Percentiles rank a stretch among this genome's conserved stretches.
Conservation (phyloP, 2,329 filamentous ascomycete genomes). For the Chalaropsis thielavioides region DNA sequence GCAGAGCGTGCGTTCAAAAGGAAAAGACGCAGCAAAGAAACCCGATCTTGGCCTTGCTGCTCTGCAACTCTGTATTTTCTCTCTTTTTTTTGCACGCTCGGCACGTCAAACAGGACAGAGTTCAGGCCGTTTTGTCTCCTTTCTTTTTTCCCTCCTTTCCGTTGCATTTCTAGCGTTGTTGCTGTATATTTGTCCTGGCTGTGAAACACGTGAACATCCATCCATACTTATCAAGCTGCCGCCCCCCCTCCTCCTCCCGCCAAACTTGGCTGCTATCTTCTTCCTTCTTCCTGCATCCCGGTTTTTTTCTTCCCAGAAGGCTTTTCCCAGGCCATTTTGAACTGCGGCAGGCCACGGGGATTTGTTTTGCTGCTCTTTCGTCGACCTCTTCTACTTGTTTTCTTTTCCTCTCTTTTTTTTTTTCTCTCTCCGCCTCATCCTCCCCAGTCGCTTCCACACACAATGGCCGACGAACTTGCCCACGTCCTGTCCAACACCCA, state of each 20-base stretch:
- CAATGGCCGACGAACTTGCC: constrained; percentile 86
- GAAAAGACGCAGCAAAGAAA: too few relatives aligned
- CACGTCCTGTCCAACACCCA: constrained; percentile 79
- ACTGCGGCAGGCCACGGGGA: background rate
- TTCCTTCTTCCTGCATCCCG: constrained; percentile 1
- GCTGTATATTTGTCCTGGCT: background rate
- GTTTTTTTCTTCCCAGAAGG: background rate
- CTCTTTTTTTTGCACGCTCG: too few relatives aligned
- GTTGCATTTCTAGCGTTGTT: background rate
- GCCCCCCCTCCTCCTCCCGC: too few relatives aligned
- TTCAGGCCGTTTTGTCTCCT: background rate
- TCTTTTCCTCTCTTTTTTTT: background rate
- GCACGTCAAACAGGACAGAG: too few relatives aligned
- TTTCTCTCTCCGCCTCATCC: background rate
- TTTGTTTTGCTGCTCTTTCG: background rate
- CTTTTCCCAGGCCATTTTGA: background rate
- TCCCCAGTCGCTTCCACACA: constrained; percentile 1
- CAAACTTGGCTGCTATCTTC: background rate
- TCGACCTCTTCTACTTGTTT: background rate
- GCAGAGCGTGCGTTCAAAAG: too few relatives aligned
- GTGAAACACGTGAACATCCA: background rate
- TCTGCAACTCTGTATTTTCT: too few relatives aligned
- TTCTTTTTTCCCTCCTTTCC: background rate
- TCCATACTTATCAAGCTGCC: background rate
- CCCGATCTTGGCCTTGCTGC: too few relatives aligned